Percentiles rank a stretch among this genome's conserved stretches.
These are phyloP conservation scores for Fusarium fujikuroi DNA, from an alignment of 2,329 filamentous ascomycete species.

Conservation along the genomic window DNA sequence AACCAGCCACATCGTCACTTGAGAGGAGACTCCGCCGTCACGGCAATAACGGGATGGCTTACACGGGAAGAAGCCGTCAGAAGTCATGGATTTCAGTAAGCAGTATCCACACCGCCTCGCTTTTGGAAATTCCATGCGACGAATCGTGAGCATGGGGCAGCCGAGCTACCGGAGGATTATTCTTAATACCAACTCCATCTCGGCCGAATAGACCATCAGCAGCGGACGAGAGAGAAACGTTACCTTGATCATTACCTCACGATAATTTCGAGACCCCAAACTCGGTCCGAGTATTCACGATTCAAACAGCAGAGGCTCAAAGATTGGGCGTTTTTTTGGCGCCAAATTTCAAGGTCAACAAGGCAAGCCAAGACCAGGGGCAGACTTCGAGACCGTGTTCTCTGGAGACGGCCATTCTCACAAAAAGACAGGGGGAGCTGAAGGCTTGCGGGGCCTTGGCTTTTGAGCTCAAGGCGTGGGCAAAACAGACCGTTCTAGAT, in stretches of 20 bases:
- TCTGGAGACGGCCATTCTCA: constrained; percentile 22
- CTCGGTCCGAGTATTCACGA: neutral
- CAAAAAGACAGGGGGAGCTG: constrained; percentile 24
- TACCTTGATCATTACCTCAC: neutral
- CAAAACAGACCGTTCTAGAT: constrained; percentile 43
- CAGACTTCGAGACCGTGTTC: constrained; percentile 30
- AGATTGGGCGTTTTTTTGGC: constrained; percentile 1
- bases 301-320: neutral
- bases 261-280: neutral
- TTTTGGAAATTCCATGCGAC: neutral
- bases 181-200: neutral
- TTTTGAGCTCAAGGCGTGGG: constrained; percentile 15
- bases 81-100: neutral
- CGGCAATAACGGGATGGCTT: constrained; percentile 34
- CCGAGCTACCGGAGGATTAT: constrained; percentile 4
- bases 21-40: constrained; percentile 21
- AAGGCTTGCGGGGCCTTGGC: constrained; percentile 13
- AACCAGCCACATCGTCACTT: constrained; percentile 29
- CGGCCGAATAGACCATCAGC: constrained; percentile 6
- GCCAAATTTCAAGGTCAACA: constrained; percentile 18
- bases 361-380: constrained; percentile 26
- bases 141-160: constrained; percentile 9
- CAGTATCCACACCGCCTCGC: constrained; percentile 29
- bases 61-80: constrained; percentile 22
- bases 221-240: constrained; percentile 1